A percentile compares a stretch with the other conserved stretches of the same genome.
These are phyloP conservation scores for Luffa aegyptiaca DNA, from an alignment of 306 rosid species.

Conservation along the genomic window DNA sequence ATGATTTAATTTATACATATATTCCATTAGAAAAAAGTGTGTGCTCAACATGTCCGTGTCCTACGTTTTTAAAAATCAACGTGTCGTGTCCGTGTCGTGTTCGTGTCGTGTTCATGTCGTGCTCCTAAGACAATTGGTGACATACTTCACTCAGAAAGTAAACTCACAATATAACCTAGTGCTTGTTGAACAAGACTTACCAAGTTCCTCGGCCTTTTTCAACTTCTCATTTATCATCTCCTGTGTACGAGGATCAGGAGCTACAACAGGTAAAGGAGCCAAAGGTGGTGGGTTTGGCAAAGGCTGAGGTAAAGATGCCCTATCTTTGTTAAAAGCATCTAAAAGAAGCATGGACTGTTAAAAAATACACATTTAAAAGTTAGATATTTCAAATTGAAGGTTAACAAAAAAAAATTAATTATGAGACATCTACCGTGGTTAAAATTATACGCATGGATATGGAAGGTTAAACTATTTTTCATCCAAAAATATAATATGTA, in stretches of 20 bases:
- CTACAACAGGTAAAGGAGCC: conserved; percentile 70
- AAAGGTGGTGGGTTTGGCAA: conserved; percentile 82
- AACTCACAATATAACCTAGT: background rate
- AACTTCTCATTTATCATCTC: conserved; percentile 99
- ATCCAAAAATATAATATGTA: background rate
- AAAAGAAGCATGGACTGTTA: conserved; percentile 79
- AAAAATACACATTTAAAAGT: conserved; percentile 8
- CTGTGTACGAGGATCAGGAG: conserved; percentile 86
- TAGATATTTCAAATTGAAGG: background rate
- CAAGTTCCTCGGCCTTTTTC: conserved; percentile 98
- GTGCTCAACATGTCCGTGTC: too few species aligned
- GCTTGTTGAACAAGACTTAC: conserved; percentile 29
- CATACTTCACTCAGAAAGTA: background rate
- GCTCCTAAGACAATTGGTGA: background rate
- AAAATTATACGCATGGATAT: background rate
- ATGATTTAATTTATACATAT: too few species aligned
- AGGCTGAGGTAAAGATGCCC: conserved; percentile 94
- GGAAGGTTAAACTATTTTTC: background rate
- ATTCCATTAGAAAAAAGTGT: too few species aligned
- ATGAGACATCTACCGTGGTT: background rate
- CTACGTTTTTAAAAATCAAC: too few species aligned
- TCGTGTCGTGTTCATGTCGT: too few species aligned
- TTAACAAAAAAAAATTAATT: background rate
- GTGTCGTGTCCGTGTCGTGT: too few species aligned
- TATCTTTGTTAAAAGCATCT: conserved; percentile 95